phyloP scores from a whole-genome alignment of 345 rosid genomes.

The Clarkia xantiana region DNA sequence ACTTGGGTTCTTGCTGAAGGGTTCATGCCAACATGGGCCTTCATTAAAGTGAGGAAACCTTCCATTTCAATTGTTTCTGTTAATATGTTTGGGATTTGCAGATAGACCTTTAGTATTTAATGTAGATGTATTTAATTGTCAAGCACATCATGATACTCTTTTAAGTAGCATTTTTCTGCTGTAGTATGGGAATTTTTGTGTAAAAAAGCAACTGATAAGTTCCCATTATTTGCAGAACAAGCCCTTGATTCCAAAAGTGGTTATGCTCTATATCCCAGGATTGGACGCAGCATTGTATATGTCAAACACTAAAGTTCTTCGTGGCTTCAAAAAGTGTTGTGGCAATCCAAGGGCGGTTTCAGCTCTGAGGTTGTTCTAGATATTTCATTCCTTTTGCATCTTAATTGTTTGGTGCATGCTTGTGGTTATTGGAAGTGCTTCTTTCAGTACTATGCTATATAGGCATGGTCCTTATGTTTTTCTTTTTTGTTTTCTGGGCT shows the following conservation, averaged over 20 bases:
- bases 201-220: constrained; percentile 4
- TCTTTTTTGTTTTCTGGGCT: constrained; percentile 19
- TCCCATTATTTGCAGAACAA: constrained; percentile 52
- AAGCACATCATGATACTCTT: too few species aligned
- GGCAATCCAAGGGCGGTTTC: constrained; percentile 67
- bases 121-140: too few species aligned
- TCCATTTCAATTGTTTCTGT: not conserved
- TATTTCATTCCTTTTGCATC: constrained; percentile 8
- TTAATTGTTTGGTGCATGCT: not conserved
- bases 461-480: constrained; percentile 10
- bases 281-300: constrained; percentile 77
- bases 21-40: constrained; percentile 80
- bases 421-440: too few species aligned
- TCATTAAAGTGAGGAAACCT: constrained; percentile 46
- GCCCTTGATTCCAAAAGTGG: constrained; percentile 85
- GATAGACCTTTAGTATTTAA: not conserved
- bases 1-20: constrained; percentile 98
- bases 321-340: constrained; percentile 51
- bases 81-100: not conserved
- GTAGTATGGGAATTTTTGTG: not conserved
- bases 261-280: constrained; percentile 82
- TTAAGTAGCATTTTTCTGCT: too few species aligned
- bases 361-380: constrained; percentile 57
- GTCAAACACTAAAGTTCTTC: constrained; percentile 51
- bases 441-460: not conserved